Conservation (phyloP, 164 flowering plant genomes). For the Pachysandra terminalis region DNA sequence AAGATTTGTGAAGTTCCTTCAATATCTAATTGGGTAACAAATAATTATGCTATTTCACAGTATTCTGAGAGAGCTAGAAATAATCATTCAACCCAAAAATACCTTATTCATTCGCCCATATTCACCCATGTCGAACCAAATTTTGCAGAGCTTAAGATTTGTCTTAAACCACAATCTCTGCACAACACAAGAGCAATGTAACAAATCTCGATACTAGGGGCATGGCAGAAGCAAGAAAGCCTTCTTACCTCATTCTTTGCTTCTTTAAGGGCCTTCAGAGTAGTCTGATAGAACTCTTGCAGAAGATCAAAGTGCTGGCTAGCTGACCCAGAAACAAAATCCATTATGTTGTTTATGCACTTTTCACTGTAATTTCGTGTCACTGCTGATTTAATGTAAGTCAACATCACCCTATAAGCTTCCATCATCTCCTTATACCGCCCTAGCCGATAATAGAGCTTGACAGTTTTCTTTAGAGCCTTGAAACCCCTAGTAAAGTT, state of each 20-base stretch:
- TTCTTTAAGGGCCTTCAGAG: slow-evolving; percentile 95
- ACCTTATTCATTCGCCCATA: slow-evolving; percentile 99
- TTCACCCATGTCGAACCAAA: slow-evolving; percentile 98
- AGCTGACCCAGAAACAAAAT: slow-evolving; percentile 96
- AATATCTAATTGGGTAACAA: slow-evolving; percentile 50
- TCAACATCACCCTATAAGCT: slow-evolving; percentile 89
- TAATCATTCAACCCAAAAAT: slow-evolving; percentile 11
- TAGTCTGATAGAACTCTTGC: slow-evolving; percentile 94
- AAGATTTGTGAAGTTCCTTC: slow-evolving; percentile 97
- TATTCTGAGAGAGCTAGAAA: neutral
- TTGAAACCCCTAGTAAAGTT: slow-evolving; percentile 80
- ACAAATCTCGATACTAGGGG: neutral
- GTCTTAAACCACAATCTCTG: slow-evolving; percentile 99
- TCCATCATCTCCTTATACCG: slow-evolving; percentile 95
- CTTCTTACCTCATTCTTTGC: slow-evolving; percentile 91
- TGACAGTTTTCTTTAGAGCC: slow-evolving; percentile 96
- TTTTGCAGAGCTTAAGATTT: slow-evolving; percentile 95
- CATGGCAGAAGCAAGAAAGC: neutral
- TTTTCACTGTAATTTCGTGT: slow-evolving; percentile 97
- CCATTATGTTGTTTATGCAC: slow-evolving; percentile 97
- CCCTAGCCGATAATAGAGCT: slow-evolving; percentile 89
- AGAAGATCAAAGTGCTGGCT: slow-evolving; percentile 86
- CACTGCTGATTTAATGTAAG: slow-evolving; percentile 97
- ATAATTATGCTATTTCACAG: slow-evolving; percentile 1
- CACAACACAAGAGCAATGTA: slow-evolving; percentile 12